Base-by-base conservation (phyloP, 2,329 filamentous ascomycete species). In the Tolypocladium nubicola region DNA sequence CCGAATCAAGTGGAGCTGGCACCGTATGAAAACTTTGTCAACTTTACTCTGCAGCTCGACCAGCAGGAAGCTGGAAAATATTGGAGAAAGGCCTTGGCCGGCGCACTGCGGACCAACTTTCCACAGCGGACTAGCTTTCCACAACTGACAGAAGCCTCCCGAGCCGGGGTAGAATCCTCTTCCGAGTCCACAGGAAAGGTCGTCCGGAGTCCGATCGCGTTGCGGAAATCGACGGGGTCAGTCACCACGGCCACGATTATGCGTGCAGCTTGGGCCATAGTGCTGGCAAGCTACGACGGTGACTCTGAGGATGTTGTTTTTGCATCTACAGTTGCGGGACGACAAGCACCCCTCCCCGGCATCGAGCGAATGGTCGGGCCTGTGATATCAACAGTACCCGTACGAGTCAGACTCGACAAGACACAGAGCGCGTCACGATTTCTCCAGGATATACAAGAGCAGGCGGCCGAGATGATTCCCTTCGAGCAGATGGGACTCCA, bases 381-480 rank as follows among this genome's bases (percentile, higher is more conserved):
- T 1, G 65, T 76, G 10, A 59, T 33, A 33, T 33, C 30, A 33
- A 33, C 30, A 33, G 30, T 33, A 33, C 30, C 30, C 30, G 30
- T 33, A 33, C 8, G 30, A 8, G 30, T 33, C 30, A 33, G 30
- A 33, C 30, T 33, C 7, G 30, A 33, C 30, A 33, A 33, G 30
- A 33, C 30, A 33, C 30, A 33, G 30, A 33, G 30, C 30, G 30
- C 7, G 30, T 33, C 30, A 62, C 0, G 66, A 76, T 30, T 75
- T 57, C 66, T 83, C 19, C 65, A 75, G 21, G 62, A 64, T 0
- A 53, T 67, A 10, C 65, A 68, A 59, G 56, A 60, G 21, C 57
- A 52, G 52, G 52, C 61, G 4, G 52, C 58, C 23, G 61, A 67
- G 49, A 62, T 63, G 61, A 59, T 63, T 13, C 59, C 60, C 3